Evolutionary conservation across 1,139 yeast species (phyloP).

Genomic region (Saccharomyces hybrid): DNA sequence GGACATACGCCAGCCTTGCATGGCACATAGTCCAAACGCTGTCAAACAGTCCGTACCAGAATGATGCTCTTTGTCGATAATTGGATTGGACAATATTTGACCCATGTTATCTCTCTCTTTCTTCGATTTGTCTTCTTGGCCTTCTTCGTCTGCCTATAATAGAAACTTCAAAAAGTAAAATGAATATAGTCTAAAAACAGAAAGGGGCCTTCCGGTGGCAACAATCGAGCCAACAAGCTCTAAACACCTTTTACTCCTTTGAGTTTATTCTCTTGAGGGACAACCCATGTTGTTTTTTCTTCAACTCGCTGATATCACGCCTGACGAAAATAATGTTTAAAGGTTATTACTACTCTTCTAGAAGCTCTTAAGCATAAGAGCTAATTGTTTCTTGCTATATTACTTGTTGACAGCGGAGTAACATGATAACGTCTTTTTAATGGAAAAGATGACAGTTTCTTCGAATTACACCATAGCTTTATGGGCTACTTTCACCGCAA

Average conservation of each 20-base stretch:
- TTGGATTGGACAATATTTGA: slow-evolving; percentile 68
- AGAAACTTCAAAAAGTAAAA: not conserved
- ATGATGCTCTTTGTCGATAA: slow-evolving; percentile 64
- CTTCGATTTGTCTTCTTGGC: not conserved
- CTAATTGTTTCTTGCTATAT: not conserved
- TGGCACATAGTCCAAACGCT: slow-evolving; percentile 80
- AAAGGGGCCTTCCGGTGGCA: slow-evolving; percentile 9
- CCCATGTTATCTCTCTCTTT: slow-evolving; percentile 43
- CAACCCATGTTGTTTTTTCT: slow-evolving; percentile 1
- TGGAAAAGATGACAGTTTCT: slow-evolving; percentile 10
- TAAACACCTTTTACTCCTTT: not conserved
- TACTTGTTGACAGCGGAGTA: not conserved
- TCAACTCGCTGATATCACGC: not conserved
- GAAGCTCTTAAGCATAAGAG: not conserved
- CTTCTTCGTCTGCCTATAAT: not conserved
- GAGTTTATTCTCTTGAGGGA: slow-evolving; percentile 1
- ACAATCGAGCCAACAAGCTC: not conserved
- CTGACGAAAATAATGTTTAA: not conserved
- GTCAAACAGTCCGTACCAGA: slow-evolving; percentile 59
- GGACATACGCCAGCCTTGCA: slow-evolving; percentile 99
- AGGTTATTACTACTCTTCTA: not conserved
- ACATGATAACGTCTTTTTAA: not conserved
- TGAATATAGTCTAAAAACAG: not conserved
- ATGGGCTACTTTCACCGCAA: not conserved
- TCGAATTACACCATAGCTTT: slow-evolving; percentile 9